Evolutionary conservation across 768 basidiomycete species (phyloP), one percentile per base, ranked within the genome.

Genomic region (Agrocybe praecox): DNA sequence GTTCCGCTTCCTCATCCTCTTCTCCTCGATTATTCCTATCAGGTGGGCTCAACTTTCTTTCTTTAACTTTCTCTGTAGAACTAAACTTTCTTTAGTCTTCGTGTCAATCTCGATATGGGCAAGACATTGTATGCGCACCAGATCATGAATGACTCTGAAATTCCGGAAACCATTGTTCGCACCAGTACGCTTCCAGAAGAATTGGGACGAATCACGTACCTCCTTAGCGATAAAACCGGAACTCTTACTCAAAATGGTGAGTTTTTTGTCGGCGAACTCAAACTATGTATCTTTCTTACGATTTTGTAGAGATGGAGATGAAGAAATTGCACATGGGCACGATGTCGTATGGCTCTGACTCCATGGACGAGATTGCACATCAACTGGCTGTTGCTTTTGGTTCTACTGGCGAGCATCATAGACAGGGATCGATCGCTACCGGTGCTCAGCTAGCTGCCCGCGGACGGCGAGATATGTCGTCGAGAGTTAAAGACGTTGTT

Each of bases 51-150:
- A 36, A 26, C 3, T 33, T 34, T 32, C n/a, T 10, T 8, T n/a
- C 22, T n/a, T 17, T 18, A 2, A 14, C 26, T 14, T 12, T 45
- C 12, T 53, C 21, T 29, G 18, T 40, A 26, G 21, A 26, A 55
- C 62, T 17, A 53, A 33, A 21, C 14, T 43, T 34, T 19, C 15
- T 26, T 6, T 68, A 98, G 96, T 80, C 77, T 99, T 53, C 91
- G 97, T n/a, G 96, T 99, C 52, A 99, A 99, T 65, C 82, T 99
- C 52, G 97, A 99, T 71, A 98, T 99, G 96, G 97, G 97, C 55
- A 99, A 99, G 75, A 98, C 96, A 1, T 91, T 98, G 43, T 99
- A 99, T 65, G 95, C 94, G 0, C 88, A 91, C 43, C 92, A 95
- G 62, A 98, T 98, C 55, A 94, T 96, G 89, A 88, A 85, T 50